Base-by-base conservation (phyloP, 2,329 filamentous ascomycete genomes). In the Corinectria fuckeliana region DNA sequence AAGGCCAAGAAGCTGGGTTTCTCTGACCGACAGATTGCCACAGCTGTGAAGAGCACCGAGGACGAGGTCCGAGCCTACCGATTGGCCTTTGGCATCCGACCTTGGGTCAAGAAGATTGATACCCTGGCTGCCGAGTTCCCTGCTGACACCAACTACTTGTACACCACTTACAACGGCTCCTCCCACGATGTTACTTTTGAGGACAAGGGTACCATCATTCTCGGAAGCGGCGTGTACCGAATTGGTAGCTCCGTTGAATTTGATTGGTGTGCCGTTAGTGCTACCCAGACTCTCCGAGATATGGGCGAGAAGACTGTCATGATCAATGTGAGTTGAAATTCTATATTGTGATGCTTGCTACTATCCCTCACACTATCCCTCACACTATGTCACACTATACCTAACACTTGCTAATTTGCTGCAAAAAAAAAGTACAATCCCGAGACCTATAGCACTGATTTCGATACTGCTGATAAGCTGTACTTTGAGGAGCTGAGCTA, bases 201-300 rank as follows among this genome's bases (percentile, higher is more conserved):
- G 67, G 94, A 98, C 75, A 91, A 96, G 69, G 93, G 94, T 63
- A 91, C 89, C 44, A 80, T 99, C 56, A 90, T 98, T 58, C 87
- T 99, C 13, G 95, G 95, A 61, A 94, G 90, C 74, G 95, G 95
- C 78, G 95, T 98, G 20, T 99, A 99, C 85, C 88, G 95, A 75
- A 99, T 98, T 74, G 95, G 95, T 72, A 94, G 90, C 80, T 97
- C 93, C 6, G 95, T 99, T 51, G 95, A 99, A 78, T 99, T 99
- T 74, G 94, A 99, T 79, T 98, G 94, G 94, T 98, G 94, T 76
- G 93, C 93, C 64, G 93, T 97, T 62, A 95, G 93, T 72, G 91
- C 93, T 64, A 93, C 93, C 10, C 85, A 92, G 63, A 91, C 92
- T 39, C 84, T 98, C 63, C 88, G 89, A 71, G 83, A 89, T 61